phyloP scores from a whole-genome alignment of 371 early-diverging fungal species.

The Syncephalis plumigaleata region DNA sequence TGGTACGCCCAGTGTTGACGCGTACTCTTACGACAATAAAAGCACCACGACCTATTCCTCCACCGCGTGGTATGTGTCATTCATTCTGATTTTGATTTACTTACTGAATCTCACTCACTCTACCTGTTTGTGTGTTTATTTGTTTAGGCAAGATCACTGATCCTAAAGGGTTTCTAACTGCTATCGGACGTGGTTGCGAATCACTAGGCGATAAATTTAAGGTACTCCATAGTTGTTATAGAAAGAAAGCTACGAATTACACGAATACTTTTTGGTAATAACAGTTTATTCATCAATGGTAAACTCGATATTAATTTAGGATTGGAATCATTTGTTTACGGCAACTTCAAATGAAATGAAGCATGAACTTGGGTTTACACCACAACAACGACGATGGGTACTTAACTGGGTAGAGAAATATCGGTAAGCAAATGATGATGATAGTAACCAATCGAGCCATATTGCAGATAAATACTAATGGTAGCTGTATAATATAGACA shows the following conservation, averaged over 20 bases:
- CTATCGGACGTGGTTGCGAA: conserved; percentile 40
- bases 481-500: conserved; percentile 30
- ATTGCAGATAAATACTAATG: conserved; percentile 26
- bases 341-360: conserved; percentile 25
- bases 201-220: conserved; percentile 31
- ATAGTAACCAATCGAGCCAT: background rate
- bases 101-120: background rate
- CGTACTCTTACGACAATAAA: background rate
- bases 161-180: conserved; percentile 23
- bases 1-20: background rate
- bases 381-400: conserved; percentile 19
- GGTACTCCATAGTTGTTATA: no score
- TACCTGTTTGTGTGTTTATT: background rate
- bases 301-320: conserved; percentile 10
- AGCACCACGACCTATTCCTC: conserved; percentile 1
- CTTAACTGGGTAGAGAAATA: conserved; percentile 7
- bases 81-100: background rate
- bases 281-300: background rate
- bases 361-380: conserved; percentile 22
- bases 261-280: background rate
- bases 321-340: conserved; percentile 43
- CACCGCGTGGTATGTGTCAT: conserved; percentile 3
- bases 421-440: background rate
- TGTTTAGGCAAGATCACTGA: conserved; percentile 27
- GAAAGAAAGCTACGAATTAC: background rate